Evolutionary conservation across 805 yeast genomes (phyloP), one percentile per base, ranked within the genome.

Genomic region (Sugiyamaella mastotermitis): DNA sequence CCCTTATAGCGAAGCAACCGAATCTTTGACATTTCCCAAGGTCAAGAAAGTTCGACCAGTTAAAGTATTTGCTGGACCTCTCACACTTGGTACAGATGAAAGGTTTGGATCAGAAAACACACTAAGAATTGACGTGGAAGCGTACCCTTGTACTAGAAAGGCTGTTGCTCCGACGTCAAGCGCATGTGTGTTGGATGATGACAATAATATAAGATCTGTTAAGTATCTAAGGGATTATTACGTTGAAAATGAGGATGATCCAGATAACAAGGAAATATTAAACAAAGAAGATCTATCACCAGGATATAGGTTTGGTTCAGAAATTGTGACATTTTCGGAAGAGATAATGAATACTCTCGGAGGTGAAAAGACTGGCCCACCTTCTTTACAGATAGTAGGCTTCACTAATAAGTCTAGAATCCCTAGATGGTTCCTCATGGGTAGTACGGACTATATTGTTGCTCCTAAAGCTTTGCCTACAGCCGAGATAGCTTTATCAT

Each of bases 221-320:
- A 33, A 31, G 35, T 29, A 29, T 28, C 33, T 35, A 9, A 35
- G 49, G 8, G 45, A 46, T 16, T 49, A 49, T 28, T 48, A 31
- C 28, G 41, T 49, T 18, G 42, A 46, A 7, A 34, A 32, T 11
- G 39, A 35, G 8, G 34, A 30, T 13, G 62, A 50, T 7, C 45
- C 50, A 1, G 52, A 54, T 10, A 46, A 41, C 13, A 40, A 43
- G 11, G 56, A 48, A 46, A 42, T 51, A 1, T 61, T 76, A 19
- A 59, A 63, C 3, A 57, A 57, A 26, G 61, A 62, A 1, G 68
- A 68, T 5, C 63, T 74, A 18, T 68, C 69, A 3, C 72, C 73
- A 25, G 94, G 83, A 0, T 84, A 74, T 55, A 71, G 73, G 45
- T 86, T 78, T 51, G 90, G 94, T 2, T 62, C 66, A 1, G 70